Evolutionary conservation across 495 filamentous ascomycete species (phyloP), one percentile per base, ranked within the genome.

Genomic region (Aspergillus sclerotioniger): DNA sequence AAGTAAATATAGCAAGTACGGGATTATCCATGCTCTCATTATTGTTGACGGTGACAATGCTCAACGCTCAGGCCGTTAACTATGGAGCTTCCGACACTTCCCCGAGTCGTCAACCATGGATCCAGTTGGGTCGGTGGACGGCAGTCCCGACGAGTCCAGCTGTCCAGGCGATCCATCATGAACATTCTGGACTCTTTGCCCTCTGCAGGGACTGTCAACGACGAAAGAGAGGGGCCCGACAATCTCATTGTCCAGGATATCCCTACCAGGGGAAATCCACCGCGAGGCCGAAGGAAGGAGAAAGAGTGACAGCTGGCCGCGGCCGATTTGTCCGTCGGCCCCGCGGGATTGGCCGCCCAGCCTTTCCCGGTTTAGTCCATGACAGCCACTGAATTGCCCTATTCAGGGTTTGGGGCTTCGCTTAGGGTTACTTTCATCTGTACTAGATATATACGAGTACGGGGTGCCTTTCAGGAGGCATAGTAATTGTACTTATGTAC

Each of bases 241-340:
- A 49, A 49, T 28, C n/a, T 21, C 12, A 49, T 31, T 49, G 21
- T 49, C 21, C 4, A 20, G 21, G 46, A 31, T 49, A 21, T 21
- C 21, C 29, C 45, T 37, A 37, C 33, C 33, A 37, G 7, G 9
- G 33, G 21, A 21, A 20, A 16, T 32, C 39, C 21, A 48, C 48
- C n/a, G 17, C n/a, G n/a, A n/a, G n/a, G n/a, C 2, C 25, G 25
- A 5, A 12, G 37, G 59, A 54, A 57, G 54, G 50, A 54, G 58
- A 58, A 51, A 54, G 58, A 58, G 45, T 53, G 44, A 56, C 59
- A 61, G 54, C 59, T 61, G 59, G 59, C 59, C 44, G 33, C 7
- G 54, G 33, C 19, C 49, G 10, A 61, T 61, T 61, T 57, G 59
- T 61, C 54, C 39, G 47, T 32, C 45, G 25, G 28, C 51, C 45